Evolutionary conservation across 306 rosid genomes (phyloP), one percentile per base, ranked within the genome.

Genomic region (Gillenia trifoliata): DNA sequence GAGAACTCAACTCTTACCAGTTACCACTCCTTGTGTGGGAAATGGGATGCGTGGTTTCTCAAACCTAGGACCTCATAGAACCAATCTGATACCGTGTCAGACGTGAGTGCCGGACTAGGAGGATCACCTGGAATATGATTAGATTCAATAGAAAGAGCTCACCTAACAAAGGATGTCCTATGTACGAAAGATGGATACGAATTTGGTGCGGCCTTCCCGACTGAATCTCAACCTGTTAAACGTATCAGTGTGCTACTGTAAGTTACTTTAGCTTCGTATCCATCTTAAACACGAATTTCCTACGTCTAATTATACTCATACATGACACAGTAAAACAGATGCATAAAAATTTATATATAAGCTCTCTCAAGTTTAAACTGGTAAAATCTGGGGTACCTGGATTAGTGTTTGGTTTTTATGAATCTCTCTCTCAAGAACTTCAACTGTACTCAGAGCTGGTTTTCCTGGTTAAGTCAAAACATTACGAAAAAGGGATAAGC

Each of bases 131-230:
- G 69, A 11, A 31, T 19, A 68, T 68, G 23, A 41, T 16, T 5
- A n/a, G 41, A 30, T 23, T 25, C 55, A 5, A 47, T 16, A 4
- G n/a, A 49, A 50, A 31, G 25, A 60, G n/a, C 54, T 85, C 82
- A 94, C 98, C 98, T 45, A 88, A 13, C 71, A 91, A 79, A 73
- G 96, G 97, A 83, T 94, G 91, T 64, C 97, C 96, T 40, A 94
- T 82, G 89, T 85, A 91, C 78, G 97, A 86, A 54, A 94, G 98
- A 79, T 94, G 98, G 75, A 94, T 91, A 59, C 96, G 97, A 70
- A 94, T 94, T 82, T 94, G 98, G 85, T 91, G 98, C 17, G 98
- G 97, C 34, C 98, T 85, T 72, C 98, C 96, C 8, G 98, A 91
- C 67, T 88, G 90, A 75, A 93, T 93, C 83, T 83, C 91, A 49